These are phyloP conservation scores for Trypanosoma avium DNA, from an alignment of 208 protist genomes.

Conservation along the genomic window DNA sequence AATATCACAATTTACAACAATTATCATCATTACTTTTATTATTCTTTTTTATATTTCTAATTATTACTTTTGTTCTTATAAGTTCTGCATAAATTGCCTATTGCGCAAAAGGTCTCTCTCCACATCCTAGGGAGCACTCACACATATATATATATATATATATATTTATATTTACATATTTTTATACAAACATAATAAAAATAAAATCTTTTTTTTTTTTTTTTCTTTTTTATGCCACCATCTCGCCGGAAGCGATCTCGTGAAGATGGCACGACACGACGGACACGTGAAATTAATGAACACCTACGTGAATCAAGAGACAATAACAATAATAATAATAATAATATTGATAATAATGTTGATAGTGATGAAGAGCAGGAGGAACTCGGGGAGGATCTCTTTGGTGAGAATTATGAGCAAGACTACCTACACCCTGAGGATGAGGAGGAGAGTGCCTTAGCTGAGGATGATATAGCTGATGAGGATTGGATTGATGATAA, in stretches of 20 bases:
- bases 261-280: conserved; percentile 5
- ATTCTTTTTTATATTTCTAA: no score
- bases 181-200: no score
- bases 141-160: conserved; percentile 7
- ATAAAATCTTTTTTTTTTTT: no score
- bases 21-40: not conserved
- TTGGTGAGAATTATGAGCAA: conserved; percentile 86
- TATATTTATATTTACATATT: not conserved
- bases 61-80: not conserved
- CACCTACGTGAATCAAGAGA: no score
- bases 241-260: conserved; percentile 29
- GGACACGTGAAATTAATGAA: not conserved
- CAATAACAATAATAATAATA: no score
- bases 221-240: no score
- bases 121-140: no score
- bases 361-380: conserved; percentile 36
- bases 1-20: no score
- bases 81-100: not conserved
- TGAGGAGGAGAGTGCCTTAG: conserved; percentile 73
- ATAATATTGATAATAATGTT: not conserved
- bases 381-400: conserved; percentile 79
- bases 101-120: no score
- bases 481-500: conserved; percentile 81
- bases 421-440: conserved; percentile 85
- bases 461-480: conserved; percentile 63